Conservation (phyloP, 2,329 filamentous ascomycete species). For the Cladosporium sp. region DNA sequence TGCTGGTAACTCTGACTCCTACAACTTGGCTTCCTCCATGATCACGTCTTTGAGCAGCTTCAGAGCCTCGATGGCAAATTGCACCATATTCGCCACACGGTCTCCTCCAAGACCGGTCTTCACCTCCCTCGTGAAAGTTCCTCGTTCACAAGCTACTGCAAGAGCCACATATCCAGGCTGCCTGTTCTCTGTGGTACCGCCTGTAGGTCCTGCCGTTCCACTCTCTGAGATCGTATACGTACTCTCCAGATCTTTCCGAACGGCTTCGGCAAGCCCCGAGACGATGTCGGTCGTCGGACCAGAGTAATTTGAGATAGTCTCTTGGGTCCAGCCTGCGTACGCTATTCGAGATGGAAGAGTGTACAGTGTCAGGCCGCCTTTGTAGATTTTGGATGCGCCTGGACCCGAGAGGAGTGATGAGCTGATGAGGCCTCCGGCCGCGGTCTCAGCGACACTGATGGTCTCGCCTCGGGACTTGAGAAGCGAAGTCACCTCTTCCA, state of each 20-base stretch:
- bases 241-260: slow-evolving; percentile 50
- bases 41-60: slow-evolving; percentile 55
- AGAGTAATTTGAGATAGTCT: slow-evolving; percentile 49
- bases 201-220: slow-evolving; percentile 62
- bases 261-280: slow-evolving; percentile 51
- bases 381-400: slow-evolving; percentile 56
- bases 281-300: slow-evolving; percentile 59
- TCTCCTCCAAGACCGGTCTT: slow-evolving; percentile 52
- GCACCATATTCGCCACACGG: slow-evolving; percentile 59
- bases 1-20: too few species aligned
- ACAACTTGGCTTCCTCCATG: slow-evolving; percentile 40
- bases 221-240: slow-evolving; percentile 58
- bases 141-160: slow-evolving; percentile 53
- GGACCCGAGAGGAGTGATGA: slow-evolving; percentile 55
- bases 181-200: slow-evolving; percentile 53
- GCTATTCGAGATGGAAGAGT: slow-evolving; percentile 55
- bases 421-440: slow-evolving; percentile 60
- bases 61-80: slow-evolving; percentile 57
- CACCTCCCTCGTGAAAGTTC: slow-evolving; percentile 51
- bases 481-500: slow-evolving; percentile 48
- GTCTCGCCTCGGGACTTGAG: slow-evolving; percentile 54
- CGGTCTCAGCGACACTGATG: slow-evolving; percentile 60
- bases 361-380: slow-evolving; percentile 60
- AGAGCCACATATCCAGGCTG: slow-evolving; percentile 62
- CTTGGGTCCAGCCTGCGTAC: slow-evolving; percentile 59